These are phyloP conservation scores for Mycosphaerella arachidis DNA, from an alignment of 2,329 filamentous ascomycete genomes.

Conservation along the genomic window DNA sequence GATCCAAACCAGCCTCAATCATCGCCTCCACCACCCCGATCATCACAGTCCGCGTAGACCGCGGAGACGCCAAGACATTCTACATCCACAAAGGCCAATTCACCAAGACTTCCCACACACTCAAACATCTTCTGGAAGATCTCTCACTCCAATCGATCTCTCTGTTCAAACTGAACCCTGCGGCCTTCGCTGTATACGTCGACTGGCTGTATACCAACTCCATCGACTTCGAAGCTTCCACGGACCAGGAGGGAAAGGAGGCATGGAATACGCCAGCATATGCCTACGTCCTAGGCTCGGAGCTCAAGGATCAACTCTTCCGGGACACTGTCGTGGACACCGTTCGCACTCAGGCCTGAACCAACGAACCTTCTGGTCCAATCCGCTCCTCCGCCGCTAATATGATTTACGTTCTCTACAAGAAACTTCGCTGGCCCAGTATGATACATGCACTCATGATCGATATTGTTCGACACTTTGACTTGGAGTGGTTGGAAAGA, in stretches of 20 bases:
- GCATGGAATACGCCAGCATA: not conserved
- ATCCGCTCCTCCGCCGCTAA: not conserved
- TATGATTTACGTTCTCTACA: not conserved
- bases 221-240: not conserved
- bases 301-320: not conserved
- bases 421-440: not conserved
- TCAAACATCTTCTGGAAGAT: not conserved
- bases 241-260: not conserved
- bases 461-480: not conserved
- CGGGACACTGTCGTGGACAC: not conserved
- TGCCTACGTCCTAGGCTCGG: not conserved
- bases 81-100: not conserved
- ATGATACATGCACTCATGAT: not conserved
- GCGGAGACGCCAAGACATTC: not conserved
- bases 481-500: not conserved
- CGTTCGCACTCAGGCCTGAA: not conserved
- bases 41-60: not conserved
- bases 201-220: not conserved
- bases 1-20: not conserved
- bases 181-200: not conserved
- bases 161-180: not conserved
- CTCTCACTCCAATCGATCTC: not conserved
- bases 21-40: not conserved
- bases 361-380: not conserved
- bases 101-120: not conserved